These are phyloP conservation scores for Dalechampia spathulata DNA, from an alignment of 441 rosid species.

Conservation along the genomic window DNA sequence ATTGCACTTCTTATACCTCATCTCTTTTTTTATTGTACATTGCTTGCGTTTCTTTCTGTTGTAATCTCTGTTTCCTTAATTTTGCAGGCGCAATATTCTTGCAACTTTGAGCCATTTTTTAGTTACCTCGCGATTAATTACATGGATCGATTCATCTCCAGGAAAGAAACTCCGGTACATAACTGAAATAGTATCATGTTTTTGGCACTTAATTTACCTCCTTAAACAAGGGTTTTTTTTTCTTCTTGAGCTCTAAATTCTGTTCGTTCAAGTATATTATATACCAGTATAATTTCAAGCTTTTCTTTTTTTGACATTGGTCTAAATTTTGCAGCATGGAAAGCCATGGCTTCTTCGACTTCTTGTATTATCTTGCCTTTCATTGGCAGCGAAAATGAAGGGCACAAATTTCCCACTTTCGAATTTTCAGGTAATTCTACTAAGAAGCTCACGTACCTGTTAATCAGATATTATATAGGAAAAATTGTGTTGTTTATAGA, in stretches of 20 bases:
- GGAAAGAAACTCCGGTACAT: constrained; percentile 38
- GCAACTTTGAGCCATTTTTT: constrained; percentile 30
- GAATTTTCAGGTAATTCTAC: constrained; percentile 28
- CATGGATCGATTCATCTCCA: constrained; percentile 54
- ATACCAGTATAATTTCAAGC: too few relatives aligned
- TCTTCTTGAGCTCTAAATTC: background rate
- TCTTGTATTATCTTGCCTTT: constrained; percentile 41
- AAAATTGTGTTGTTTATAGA: background rate
- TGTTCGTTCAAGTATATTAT: background rate
- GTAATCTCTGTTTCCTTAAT: too few relatives aligned
- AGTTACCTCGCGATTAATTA: constrained; percentile 60
- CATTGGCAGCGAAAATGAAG: constrained; percentile 57
- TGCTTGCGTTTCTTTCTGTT: too few relatives aligned
- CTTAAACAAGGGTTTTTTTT: background rate
- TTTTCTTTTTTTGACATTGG: background rate
- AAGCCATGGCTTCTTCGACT: constrained; percentile 51
- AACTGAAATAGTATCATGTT: background rate
- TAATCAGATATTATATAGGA: too few relatives aligned
- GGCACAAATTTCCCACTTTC: constrained; percentile 25
- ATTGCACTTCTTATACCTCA: background rate
- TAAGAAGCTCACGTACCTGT: too few relatives aligned
- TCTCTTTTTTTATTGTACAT: background rate
- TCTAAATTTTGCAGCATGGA: constrained; percentile 24
- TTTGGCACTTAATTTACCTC: background rate
- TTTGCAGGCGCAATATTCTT: constrained; percentile 40